Evolutionary conservation across 2,329 filamentous ascomycete species (phyloP).

Genomic region (Colletotrichum sp.): DNA sequence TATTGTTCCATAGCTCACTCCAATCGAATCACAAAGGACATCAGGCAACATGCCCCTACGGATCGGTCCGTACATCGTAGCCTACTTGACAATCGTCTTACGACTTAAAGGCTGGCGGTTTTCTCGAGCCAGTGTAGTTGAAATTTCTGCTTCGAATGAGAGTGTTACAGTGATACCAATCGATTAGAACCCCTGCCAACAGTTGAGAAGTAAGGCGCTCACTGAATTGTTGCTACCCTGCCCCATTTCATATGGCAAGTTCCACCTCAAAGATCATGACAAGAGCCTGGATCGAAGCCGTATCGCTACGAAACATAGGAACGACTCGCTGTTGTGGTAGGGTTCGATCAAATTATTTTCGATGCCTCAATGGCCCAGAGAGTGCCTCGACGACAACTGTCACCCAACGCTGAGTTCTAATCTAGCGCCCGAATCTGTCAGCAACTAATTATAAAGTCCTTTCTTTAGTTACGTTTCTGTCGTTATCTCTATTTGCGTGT

Average conservation of each 20-base stretch:
- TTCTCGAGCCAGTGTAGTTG: neutral
- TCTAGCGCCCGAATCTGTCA: too few relatives aligned
- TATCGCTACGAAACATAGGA: neutral
- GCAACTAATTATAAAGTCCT: too few relatives aligned
- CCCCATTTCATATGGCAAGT: neutral
- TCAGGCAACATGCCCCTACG: neutral
- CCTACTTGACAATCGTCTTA: neutral
- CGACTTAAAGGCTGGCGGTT: neutral
- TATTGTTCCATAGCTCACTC: neutral
- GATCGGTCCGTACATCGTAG: neutral
- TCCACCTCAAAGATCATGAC: neutral
- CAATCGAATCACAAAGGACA: neutral
- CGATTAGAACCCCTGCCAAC: neutral
- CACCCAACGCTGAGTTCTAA: too few relatives aligned
- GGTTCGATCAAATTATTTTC: neutral
- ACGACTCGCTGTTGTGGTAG: neutral
- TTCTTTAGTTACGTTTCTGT: neutral
- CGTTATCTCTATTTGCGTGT: neutral
- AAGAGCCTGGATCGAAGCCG: neutral
- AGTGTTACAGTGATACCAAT: neutral
- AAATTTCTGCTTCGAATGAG: neutral
- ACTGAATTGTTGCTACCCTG: neutral
- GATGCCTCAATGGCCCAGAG: neutral
- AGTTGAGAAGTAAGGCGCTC: neutral
- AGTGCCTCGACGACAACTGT: too few relatives aligned